Evolutionary conservation across 352 stramenopile genomes (phyloP).

Genomic region (Thraustochytrium striatum): DNA sequence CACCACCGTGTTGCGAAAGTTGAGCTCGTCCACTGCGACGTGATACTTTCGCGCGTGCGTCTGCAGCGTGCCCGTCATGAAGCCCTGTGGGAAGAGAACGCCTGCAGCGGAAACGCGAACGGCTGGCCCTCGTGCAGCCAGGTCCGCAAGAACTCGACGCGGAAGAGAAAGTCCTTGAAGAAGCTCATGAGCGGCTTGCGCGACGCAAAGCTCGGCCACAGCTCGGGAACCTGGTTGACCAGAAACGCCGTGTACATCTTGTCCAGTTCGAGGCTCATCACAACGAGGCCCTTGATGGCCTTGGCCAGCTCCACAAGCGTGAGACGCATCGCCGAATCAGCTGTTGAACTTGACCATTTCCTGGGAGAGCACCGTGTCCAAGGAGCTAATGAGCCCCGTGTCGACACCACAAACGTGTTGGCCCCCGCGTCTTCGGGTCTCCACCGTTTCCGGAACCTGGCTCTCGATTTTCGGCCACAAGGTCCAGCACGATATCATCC

Average conservation of each 20-base stretch:
- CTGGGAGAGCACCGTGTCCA: slow-evolving; percentile 83
- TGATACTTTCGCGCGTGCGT: slow-evolving; percentile 90
- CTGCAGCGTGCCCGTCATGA: slow-evolving; percentile 90
- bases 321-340: slow-evolving; percentile 71
- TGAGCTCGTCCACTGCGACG: slow-evolving; percentile 85
- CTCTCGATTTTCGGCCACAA: slow-evolving; percentile 57
- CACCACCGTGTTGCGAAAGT: slow-evolving; percentile 67
- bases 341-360: slow-evolving; percentile 91
- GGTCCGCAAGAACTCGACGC: slow-evolving; percentile 81
- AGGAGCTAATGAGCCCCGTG: slow-evolving; percentile 85
- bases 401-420: slow-evolving; percentile 80
- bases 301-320: slow-evolving; percentile 72
- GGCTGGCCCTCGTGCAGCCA: slow-evolving; percentile 86
- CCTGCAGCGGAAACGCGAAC: slow-evolving; percentile 76
- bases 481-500: slow-evolving; percentile 60
- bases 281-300: slow-evolving; percentile 70
- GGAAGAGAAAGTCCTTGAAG: slow-evolving; percentile 77
- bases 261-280: slow-evolving; percentile 91
- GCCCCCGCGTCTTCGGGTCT: slow-evolving; percentile 75
- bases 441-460: slow-evolving; percentile 71
- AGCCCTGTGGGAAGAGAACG: slow-evolving; percentile 91
- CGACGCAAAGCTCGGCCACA: slow-evolving; percentile 82
- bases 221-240: slow-evolving; percentile 77
- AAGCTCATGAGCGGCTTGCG: slow-evolving; percentile 85
- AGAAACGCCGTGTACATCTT: slow-evolving; percentile 90